Evolutionary conservation across 148 eudicot genomes (phyloP), one percentile per base, ranked within the genome.

Genomic region (Euryodendron excelsum): DNA sequence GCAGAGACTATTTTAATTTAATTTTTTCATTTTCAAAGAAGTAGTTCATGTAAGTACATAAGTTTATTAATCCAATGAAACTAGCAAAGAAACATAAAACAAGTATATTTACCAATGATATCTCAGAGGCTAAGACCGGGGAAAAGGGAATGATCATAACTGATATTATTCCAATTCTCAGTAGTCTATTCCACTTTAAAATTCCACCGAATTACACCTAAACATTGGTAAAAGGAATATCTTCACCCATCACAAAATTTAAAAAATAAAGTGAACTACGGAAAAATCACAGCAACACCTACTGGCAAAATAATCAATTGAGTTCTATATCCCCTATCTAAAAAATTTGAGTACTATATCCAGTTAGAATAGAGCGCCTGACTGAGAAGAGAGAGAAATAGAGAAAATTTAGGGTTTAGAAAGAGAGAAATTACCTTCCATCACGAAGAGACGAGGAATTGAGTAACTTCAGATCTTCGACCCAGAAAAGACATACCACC

Each of bases 361-460:
- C n/a, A n/a, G n/a, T n/a, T n/a, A n/a, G n/a, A n/a, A n/a, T n/a
- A n/a, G n/a, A n/a, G n/a, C n/a, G n/a, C n/a, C n/a, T n/a, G n/a
- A n/a, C n/a, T n/a, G n/a, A n/a, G n/a, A n/a, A n/a, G n/a, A n/a
- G n/a, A n/a, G 27, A 59, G 31, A 59, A 59, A 59, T 41, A 11
- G 20, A 50, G 45, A 50, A 50, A 50, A 25, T 59, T 59, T 59
- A 59, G 64, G 64, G 64, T 59, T 59, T 59, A 59, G 64, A 59
- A 25, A 59, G 8, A 59, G 25, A 62, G 1, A 63, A 31, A 1
- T 28, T 25, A 65, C 69, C 69, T 65, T 65, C 69, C 69, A 65
- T 65, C 21, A 34, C 25, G 44, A 23, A 33, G 69, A 34, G 69
- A 18, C 6, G 68, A 63, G 20, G 8, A 36, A 15, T 65, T 36